Conservation (phyloP, 257 asterid genomes). For the Nicotiana noctiflora region DNA sequence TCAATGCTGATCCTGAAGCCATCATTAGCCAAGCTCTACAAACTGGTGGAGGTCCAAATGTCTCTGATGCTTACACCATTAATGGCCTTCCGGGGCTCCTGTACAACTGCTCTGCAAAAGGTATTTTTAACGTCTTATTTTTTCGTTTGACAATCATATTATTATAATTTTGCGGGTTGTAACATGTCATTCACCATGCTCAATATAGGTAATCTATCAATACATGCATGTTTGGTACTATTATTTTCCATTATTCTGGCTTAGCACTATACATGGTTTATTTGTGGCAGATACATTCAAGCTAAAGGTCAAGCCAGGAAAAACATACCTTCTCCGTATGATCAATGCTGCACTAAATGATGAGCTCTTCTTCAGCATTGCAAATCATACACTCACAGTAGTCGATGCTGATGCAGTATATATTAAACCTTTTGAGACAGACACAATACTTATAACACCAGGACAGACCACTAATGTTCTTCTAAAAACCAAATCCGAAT, state of each 20-base stretch:
- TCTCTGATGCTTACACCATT: neutral
- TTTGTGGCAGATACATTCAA: slow-evolving; percentile 25
- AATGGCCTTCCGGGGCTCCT: slow-evolving; percentile 48
- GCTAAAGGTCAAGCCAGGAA: slow-evolving; percentile 46
- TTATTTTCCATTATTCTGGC: too few species aligned
- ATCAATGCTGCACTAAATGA: slow-evolving; percentile 16
- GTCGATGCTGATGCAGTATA: slow-evolving; percentile 47
- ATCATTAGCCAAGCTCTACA: slow-evolving; percentile 40
- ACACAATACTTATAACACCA: slow-evolving; percentile 39
- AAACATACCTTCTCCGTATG: slow-evolving; percentile 51
- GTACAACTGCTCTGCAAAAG: slow-evolving; percentile 55
- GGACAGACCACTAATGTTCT: slow-evolving; percentile 35
- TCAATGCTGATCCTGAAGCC: slow-evolving; percentile 44
- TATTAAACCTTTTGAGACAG: slow-evolving; percentile 39
- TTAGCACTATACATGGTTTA: too few species aligned
- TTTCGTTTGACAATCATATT: too few species aligned
- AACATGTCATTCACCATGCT: too few species aligned
- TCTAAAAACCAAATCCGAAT: slow-evolving; percentile 18
- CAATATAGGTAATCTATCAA: too few species aligned
- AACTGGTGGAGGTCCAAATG: neutral
- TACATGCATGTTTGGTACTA: too few species aligned
- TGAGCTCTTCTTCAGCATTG: slow-evolving; percentile 23
- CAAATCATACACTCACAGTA: slow-evolving; percentile 39
- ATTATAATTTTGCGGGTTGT: too few species aligned
- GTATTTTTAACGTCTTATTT: neutral